Percentiles rank a stretch among this genome's conserved stretches.
phyloP scores from a whole-genome alignment of 306 rosid genomes.

The Vachellia collinsii region DNA sequence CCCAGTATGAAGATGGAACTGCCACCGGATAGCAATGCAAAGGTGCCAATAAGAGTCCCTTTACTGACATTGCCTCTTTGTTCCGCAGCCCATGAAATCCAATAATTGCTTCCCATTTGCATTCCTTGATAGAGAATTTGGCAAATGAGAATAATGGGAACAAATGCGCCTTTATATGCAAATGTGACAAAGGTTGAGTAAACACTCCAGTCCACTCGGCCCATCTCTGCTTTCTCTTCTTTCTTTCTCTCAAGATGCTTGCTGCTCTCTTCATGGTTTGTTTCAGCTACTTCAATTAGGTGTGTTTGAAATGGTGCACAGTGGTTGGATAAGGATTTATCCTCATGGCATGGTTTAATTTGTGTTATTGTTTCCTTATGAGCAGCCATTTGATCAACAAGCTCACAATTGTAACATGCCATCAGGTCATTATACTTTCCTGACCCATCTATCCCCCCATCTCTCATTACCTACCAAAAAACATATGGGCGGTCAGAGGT shows the following conservation, averaged over 20 bases:
- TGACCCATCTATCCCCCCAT: conserved; percentile 68
- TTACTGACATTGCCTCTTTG: conserved; percentile 50
- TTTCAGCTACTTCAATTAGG: conserved; percentile 65
- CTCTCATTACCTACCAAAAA: conserved; percentile 71
- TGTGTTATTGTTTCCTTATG: conserved; percentile 70
- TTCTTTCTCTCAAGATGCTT: conserved; percentile 45
- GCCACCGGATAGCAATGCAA: conserved; percentile 72
- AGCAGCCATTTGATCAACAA: conserved; percentile 80
- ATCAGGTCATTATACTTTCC: conserved; percentile 77
- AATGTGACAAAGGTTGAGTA: conserved; percentile 77
- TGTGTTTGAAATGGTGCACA: conserved; percentile 45
- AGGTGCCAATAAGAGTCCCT: conserved; percentile 56
- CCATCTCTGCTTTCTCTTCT: conserved; percentile 80
- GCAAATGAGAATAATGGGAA: conserved; percentile 83
- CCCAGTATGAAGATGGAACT: conserved; percentile 88
- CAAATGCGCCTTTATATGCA: conserved; percentile 81
- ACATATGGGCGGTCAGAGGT: background rate
- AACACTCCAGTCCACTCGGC: conserved; percentile 88
- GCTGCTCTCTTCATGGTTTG: conserved; percentile 38
- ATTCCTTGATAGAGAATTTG: conserved; percentile 79
- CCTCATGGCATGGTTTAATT: conserved; percentile 54
- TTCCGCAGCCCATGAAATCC: conserved; percentile 95
- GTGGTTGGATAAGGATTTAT: conserved; percentile 35
- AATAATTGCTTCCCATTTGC: conserved; percentile 92
- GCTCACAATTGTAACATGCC: conserved; percentile 59